phyloP scores from a whole-genome alignment of 495 filamentous ascomycete species.

The Penicillium ochrochloron region DNA sequence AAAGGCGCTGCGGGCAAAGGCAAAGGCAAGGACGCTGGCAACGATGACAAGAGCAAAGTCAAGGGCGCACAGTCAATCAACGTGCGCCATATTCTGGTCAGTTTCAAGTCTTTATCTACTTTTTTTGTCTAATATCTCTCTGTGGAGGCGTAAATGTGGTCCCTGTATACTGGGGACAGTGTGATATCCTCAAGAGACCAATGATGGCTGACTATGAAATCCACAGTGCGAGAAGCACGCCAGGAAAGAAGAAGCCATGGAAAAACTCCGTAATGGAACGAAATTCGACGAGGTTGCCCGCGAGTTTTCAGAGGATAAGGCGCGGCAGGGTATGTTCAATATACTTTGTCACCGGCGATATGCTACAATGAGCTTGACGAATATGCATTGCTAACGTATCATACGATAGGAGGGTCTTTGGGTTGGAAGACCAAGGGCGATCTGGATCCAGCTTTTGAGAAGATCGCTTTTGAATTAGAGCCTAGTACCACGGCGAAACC shows the following conservation, averaged over 20 bases:
- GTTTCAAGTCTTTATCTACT: constrained; percentile 29
- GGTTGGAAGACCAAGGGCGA: constrained; percentile 83
- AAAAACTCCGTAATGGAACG: constrained; percentile 72
- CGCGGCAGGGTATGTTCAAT: constrained; percentile 65
- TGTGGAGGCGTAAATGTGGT: not conserved
- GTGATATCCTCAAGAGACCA: not conserved
- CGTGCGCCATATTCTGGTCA: constrained; percentile 84
- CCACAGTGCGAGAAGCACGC: constrained; percentile 83
- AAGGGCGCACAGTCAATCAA: constrained; percentile 83
- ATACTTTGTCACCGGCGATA: not conserved
- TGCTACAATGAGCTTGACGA: not conserved
- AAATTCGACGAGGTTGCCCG: constrained; percentile 91
- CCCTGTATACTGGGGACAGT: not conserved
- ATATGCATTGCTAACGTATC: not conserved
- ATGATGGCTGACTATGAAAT: not conserved
- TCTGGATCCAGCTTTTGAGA: constrained; percentile 77
- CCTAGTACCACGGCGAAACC: constrained; percentile 76
- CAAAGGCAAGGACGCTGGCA: constrained; percentile 55
- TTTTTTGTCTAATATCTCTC: not conserved
- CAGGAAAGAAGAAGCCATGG: constrained; percentile 86
- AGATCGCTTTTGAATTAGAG: constrained; percentile 78
- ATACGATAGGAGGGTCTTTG: constrained; percentile 67
- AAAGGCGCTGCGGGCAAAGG: constrained; percentile 35
- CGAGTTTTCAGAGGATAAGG: constrained; percentile 89
- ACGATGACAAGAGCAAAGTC: constrained; percentile 51